phyloP scores from a whole-genome alignment of 345 rosid genomes.

The Chamaenerion angustifolium region DNA sequence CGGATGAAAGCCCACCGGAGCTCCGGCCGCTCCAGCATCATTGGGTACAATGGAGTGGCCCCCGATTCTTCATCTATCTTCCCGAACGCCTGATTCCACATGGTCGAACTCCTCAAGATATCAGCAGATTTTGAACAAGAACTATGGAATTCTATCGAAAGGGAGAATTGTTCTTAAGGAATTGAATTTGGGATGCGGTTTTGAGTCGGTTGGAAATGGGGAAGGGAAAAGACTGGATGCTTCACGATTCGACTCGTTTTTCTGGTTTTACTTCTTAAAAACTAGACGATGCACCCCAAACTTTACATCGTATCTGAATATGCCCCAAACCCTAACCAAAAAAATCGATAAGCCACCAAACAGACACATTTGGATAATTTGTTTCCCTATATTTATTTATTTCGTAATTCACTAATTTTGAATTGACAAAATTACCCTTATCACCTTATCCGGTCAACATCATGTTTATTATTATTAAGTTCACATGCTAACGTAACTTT shows the following conservation, averaged over 20 bases:
- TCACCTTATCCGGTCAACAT: too few species aligned
- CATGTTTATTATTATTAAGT: too few species aligned
- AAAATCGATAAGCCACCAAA: too few species aligned
- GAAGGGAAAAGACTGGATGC: background rate
- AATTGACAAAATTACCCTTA: too few species aligned
- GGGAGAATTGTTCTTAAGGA: background rate
- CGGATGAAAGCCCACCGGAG: conserved; percentile 90
- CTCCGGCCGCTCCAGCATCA: conserved; percentile 77
- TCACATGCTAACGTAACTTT: too few species aligned
- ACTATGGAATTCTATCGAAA: background rate
- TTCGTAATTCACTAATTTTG: too few species aligned
- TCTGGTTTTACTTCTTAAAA: too few species aligned
- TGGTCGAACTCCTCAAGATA: background rate
- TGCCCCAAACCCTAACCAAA: too few species aligned
- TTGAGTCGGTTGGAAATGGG: background rate
- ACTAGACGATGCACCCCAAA: too few species aligned
- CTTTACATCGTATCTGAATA: too few species aligned
- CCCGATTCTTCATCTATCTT: conserved; percentile 55
- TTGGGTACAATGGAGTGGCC: conserved; percentile 57
- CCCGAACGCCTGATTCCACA: conserved; percentile 4
- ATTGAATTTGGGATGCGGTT: background rate
- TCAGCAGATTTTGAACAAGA: background rate
- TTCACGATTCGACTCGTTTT: background rate
- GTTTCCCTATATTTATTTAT: too few species aligned
- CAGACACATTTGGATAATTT: too few species aligned